Conservation (phyloP, 768 basidiomycete genomes). For the Sutorius australiensis region DNA sequence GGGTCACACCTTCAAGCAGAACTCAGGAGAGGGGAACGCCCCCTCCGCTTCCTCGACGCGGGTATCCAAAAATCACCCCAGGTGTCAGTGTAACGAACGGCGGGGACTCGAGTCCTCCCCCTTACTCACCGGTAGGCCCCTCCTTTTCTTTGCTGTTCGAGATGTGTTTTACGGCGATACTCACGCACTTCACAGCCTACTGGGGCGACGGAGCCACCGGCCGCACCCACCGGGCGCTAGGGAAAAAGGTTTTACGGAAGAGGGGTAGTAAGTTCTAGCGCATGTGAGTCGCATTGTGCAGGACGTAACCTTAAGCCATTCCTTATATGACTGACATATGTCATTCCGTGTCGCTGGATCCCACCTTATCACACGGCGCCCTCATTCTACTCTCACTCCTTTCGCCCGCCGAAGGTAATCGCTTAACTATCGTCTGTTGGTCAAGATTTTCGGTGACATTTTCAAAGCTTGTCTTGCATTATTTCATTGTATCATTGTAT, state of each 20-base stretch:
- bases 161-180: too few species aligned
- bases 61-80: neutral
- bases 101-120: slow-evolving; percentile 18
- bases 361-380: slow-evolving; percentile 8
- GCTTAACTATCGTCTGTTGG: neutral
- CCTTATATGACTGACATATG: neutral
- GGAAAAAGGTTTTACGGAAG: neutral
- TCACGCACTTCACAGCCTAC: slow-evolving; percentile 1
- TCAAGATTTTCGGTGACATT: neutral
- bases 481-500: slow-evolving; percentile 1
- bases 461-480: neutral
- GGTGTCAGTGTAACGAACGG: neutral
- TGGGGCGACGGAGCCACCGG: slow-evolving; percentile 1
- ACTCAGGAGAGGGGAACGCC: neutral
- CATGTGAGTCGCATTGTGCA: slow-evolving; percentile 1
- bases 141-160: neutral
- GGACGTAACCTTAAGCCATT: slow-evolving; percentile 1
- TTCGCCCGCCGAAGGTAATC: neutral
- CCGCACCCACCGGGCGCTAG: slow-evolving; percentile 5
- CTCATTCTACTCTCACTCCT: neutral
- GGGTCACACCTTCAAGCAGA: neutral
- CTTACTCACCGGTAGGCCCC: slow-evolving; percentile 24
- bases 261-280: neutral
- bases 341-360: slow-evolving; percentile 1
- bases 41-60: slow-evolving; percentile 3